A percentile compares a stretch with the other conserved stretches of the same genome.
Conservation (phyloP, 257 asterid species). For the Craterostigma plantagineum region DNA sequence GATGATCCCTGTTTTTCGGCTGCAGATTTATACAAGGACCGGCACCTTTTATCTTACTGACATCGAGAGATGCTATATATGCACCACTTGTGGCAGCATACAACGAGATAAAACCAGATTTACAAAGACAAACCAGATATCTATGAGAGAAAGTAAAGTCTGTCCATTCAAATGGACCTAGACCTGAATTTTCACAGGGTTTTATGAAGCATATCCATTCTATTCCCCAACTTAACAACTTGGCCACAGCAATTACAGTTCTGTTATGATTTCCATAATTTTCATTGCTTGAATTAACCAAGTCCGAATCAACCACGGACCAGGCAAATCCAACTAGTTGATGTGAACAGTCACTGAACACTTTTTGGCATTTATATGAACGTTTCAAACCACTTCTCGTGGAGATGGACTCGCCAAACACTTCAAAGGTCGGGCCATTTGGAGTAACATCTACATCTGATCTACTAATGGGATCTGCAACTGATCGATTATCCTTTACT, state of each 20-base stretch:
- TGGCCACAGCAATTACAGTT: slow-evolving; percentile 41
- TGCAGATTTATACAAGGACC: slow-evolving; percentile 17
- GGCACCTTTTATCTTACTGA: slow-evolving; percentile 19
- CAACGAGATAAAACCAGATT: slow-evolving; percentile 48
- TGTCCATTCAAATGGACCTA: slow-evolving; percentile 46
- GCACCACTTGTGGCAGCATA: slow-evolving; percentile 54
- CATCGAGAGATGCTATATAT: slow-evolving; percentile 33
- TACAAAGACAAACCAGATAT: slow-evolving; percentile 60
- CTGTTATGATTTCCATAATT: slow-evolving; percentile 21
- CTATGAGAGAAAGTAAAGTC: slow-evolving; percentile 57
- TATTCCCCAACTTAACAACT: slow-evolving; percentile 54
- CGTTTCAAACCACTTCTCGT: slow-evolving; percentile 13
- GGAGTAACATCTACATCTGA: slow-evolving; percentile 14
- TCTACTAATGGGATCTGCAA: slow-evolving; percentile 13
- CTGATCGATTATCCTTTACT: slow-evolving; percentile 15
- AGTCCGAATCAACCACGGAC: slow-evolving; percentile 14
- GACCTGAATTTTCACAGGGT: slow-evolving; percentile 32
- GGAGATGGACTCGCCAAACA: slow-evolving; percentile 16
- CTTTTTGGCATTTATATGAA: slow-evolving; percentile 43
- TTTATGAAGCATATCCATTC: slow-evolving; percentile 62
- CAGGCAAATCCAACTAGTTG: slow-evolving; percentile 64
- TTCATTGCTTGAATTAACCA: slow-evolving; percentile 10
- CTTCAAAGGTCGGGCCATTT: slow-evolving; percentile 9
- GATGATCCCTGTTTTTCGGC: slow-evolving; percentile 13
- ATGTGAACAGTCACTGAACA: slow-evolving; percentile 56